Percentiles rank a stretch among this genome's conserved stretches.
Conservation (phyloP, 2,329 filamentous ascomycete genomes). For the Pleurostoma richardsiae region DNA sequence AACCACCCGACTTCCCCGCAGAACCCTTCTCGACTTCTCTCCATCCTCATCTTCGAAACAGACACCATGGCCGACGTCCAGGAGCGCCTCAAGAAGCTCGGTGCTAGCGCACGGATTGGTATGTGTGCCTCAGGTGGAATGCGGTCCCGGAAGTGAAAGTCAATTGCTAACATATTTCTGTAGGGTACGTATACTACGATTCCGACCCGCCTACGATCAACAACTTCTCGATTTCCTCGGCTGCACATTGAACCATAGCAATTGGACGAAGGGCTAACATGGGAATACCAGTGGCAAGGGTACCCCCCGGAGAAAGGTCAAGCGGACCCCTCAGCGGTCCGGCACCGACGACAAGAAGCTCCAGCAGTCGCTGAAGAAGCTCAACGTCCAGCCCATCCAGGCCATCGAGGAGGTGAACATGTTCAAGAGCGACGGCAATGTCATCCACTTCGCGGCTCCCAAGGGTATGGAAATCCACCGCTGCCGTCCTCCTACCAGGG, state of each 20-base stretch:
- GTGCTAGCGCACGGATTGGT: constrained; percentile 59
- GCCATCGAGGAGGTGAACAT: constrained; percentile 99
- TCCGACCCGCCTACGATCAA: constrained; percentile 1
- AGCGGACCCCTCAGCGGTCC: constrained; percentile 91
- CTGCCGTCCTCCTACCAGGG: constrained; percentile 3
- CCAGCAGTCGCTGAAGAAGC: constrained; percentile 94
- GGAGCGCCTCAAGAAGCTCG: constrained; percentile 57
- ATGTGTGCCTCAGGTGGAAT: constrained; percentile 33
- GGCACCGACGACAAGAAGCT: constrained; percentile 99
- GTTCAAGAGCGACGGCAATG: constrained; percentile 99
- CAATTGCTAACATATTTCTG: not conserved
- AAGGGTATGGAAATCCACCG: constrained; percentile 61
- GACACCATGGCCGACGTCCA: constrained; percentile 48
- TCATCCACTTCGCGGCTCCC: constrained; percentile 97
- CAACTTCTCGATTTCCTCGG: not conserved
- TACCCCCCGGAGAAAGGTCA: constrained; percentile 94
- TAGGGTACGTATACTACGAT: not conserved
- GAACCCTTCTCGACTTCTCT: not conserved
- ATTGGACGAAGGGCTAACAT: constrained; percentile 13
- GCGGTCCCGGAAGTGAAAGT: not conserved
- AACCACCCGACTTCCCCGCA: constrained; percentile 5
- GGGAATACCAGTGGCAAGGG: constrained; percentile 73
- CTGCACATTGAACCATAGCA: constrained; percentile 4
- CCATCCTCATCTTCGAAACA: constrained; percentile 6
- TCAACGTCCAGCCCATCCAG: constrained; percentile 99